These are phyloP conservation scores for Hibiscus mutabilis DNA, from an alignment of 345 rosid species.

Conservation along the genomic window DNA sequence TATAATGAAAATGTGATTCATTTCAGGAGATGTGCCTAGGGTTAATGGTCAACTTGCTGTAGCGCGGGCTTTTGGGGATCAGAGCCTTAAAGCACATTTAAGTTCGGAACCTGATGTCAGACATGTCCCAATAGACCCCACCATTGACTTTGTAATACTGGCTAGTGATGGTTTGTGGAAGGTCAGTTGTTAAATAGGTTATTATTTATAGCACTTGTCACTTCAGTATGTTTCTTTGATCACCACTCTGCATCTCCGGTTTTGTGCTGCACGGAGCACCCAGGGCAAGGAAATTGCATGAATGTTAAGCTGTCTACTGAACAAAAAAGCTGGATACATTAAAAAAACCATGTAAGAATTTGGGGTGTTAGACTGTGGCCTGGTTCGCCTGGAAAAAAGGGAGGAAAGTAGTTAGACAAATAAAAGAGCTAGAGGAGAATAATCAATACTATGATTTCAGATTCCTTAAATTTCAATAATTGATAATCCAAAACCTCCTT, in stretches of 20 bases:
- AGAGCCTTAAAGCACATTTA: conserved; percentile 55
- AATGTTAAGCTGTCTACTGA: background rate
- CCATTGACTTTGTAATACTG: conserved; percentile 41
- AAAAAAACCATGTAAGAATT: background rate
- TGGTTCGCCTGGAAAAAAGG: background rate
- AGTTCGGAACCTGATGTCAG: conserved; percentile 48
- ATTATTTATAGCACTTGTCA: background rate
- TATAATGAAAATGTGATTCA: conserved; percentile 11
- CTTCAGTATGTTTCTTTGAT: background rate
- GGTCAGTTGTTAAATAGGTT: conserved; percentile 33
- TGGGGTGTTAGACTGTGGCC: background rate
- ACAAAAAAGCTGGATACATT: background rate
- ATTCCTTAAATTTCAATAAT: background rate
- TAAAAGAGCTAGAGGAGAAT: background rate
- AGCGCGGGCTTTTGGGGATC: conserved; percentile 59
- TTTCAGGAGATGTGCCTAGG: conserved; percentile 56
- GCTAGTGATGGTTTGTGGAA: conserved; percentile 64
- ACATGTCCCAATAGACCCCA: conserved; percentile 36
- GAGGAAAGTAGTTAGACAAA: background rate
- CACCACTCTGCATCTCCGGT: background rate
- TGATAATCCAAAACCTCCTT: background rate
- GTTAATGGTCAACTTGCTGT: conserved; percentile 59
- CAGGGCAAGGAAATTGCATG: background rate
- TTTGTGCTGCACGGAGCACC: conserved; percentile 2
- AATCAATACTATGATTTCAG: background rate